phyloP scores from a whole-genome alignment of 2,329 filamentous ascomycete species.

The Waltergamsia citrina region DNA sequence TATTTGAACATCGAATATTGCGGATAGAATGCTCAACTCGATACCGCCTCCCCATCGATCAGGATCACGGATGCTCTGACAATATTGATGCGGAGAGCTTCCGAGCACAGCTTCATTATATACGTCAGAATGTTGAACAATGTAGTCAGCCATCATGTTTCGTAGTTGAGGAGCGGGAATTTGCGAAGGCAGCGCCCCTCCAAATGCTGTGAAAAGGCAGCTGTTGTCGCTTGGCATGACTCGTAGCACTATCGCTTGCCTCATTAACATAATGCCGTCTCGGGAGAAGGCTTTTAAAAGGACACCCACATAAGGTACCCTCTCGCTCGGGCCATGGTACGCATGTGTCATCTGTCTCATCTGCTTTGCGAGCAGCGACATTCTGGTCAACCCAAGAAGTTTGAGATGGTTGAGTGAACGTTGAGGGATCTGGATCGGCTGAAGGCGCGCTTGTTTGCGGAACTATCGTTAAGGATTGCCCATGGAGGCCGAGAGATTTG shows the following conservation, averaged over 20 bases:
- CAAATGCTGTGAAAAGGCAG: slow-evolving; percentile 86
- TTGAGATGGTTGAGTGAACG: too few species aligned
- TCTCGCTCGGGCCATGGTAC: slow-evolving; percentile 39
- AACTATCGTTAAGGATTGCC: slow-evolving; percentile 41
- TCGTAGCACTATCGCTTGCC: slow-evolving; percentile 56
- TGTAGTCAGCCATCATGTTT: slow-evolving; percentile 67
- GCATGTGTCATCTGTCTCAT: slow-evolving; percentile 24
- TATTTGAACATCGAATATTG: slow-evolving; percentile 79
- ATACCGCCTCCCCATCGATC: slow-evolving; percentile 89
- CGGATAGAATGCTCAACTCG: slow-evolving; percentile 75
- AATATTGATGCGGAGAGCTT: slow-evolving; percentile 64
- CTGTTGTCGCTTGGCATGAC: slow-evolving; percentile 97
- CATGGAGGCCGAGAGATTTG: slow-evolving; percentile 37
- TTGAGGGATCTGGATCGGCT: too few species aligned
- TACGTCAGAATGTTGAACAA: slow-evolving; percentile 60
- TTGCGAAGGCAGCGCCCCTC: slow-evolving; percentile 60
- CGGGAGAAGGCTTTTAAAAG: too few species aligned
- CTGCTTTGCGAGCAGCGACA: too few species aligned
- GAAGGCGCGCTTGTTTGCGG: too few species aligned
- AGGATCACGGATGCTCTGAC: slow-evolving; percentile 67
- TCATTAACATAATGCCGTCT: too few species aligned
- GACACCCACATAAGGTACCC: slow-evolving; percentile 38
- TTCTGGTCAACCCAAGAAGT: too few species aligned
- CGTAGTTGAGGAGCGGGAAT: slow-evolving; percentile 50
- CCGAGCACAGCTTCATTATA: slow-evolving; percentile 75